phyloP scores from a whole-genome alignment of 1,139 yeast species.

The Candida dubliniensis region DNA sequence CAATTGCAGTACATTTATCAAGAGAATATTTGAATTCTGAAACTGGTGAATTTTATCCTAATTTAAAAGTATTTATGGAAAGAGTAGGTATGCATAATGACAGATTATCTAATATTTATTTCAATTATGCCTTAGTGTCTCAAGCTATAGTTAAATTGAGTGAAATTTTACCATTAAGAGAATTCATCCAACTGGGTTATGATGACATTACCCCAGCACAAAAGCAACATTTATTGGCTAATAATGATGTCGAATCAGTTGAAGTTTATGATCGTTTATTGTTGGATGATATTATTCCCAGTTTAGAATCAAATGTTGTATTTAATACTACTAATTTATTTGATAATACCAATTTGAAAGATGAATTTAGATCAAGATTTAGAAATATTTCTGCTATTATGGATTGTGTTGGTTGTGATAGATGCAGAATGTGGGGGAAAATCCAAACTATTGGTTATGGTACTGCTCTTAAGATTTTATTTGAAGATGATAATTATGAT shows the following conservation, averaged over 20 bases:
- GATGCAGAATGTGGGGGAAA: constrained; percentile 98
- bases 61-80: constrained; percentile 76
- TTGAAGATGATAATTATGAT: constrained; percentile 63
- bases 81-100: constrained; percentile 91
- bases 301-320: constrained; percentile 32
- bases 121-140: constrained; percentile 86
- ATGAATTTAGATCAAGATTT: constrained; percentile 82
- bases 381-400: constrained; percentile 87
- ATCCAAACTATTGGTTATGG: constrained; percentile 97
- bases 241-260: constrained; percentile 25
- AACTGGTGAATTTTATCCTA: constrained; percentile 81
- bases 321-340: constrained; percentile 49
- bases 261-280: constrained; percentile 43
- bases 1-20: constrained; percentile 90
- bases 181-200: constrained; percentile 24
- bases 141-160: constrained; percentile 72
- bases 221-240: constrained; percentile 50
- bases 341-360: constrained; percentile 65
- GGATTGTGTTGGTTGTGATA: constrained; percentile 98
- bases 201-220: constrained; percentile 22
- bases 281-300: constrained; percentile 30
- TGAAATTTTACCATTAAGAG: constrained; percentile 30
- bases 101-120: constrained; percentile 82
- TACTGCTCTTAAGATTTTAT: constrained; percentile 85
- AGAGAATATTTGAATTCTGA: constrained; percentile 77